These are phyloP conservation scores for Biancaea sappan DNA, from an alignment of 306 rosid species.

Conservation along the genomic window DNA sequence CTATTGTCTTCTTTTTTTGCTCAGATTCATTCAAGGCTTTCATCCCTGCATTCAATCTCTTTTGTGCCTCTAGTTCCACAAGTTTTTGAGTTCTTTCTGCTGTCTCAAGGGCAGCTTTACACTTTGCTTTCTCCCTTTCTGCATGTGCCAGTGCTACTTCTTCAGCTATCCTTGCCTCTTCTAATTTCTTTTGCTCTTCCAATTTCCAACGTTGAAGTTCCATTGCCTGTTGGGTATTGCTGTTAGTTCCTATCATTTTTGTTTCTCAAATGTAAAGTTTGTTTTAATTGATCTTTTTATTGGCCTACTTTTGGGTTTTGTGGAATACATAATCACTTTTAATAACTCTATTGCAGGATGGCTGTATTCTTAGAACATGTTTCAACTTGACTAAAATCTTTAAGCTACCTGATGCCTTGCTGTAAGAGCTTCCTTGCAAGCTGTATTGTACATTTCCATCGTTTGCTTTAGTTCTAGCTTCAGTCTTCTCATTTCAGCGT, in stretches of 20 bases:
- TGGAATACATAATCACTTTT: neutral
- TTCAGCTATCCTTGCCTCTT: constrained; percentile 54
- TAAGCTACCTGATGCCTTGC: constrained; percentile 64
- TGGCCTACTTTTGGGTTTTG: constrained; percentile 40
- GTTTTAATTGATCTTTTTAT: constrained; percentile 28
- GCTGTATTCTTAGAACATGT: neutral
- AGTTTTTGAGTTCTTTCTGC: constrained; percentile 62
- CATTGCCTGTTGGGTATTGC: constrained; percentile 46
- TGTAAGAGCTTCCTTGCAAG: constrained; percentile 74
- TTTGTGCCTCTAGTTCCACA: constrained; percentile 66
- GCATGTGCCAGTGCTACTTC: constrained; percentile 61
- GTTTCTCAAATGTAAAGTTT: neutral
- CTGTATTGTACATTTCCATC: constrained; percentile 84
- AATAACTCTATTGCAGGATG: neutral
- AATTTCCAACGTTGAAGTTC: constrained; percentile 79
- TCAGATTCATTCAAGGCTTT: constrained; percentile 46
- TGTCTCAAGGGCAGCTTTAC: constrained; percentile 63
- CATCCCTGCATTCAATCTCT: constrained; percentile 53
- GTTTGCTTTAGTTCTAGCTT: constrained; percentile 83
- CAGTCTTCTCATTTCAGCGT: constrained; percentile 87
- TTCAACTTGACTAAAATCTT: constrained; percentile 15
- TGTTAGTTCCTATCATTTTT: neutral
- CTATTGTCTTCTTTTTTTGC: constrained; percentile 26
- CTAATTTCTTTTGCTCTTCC: constrained; percentile 65
- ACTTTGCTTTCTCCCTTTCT: constrained; percentile 65